A percentile compares a stretch with the other conserved stretches of the same genome.
phyloP scores from a whole-genome alignment of 768 basidiomycete species.

The Sarcodon aspratus region DNA sequence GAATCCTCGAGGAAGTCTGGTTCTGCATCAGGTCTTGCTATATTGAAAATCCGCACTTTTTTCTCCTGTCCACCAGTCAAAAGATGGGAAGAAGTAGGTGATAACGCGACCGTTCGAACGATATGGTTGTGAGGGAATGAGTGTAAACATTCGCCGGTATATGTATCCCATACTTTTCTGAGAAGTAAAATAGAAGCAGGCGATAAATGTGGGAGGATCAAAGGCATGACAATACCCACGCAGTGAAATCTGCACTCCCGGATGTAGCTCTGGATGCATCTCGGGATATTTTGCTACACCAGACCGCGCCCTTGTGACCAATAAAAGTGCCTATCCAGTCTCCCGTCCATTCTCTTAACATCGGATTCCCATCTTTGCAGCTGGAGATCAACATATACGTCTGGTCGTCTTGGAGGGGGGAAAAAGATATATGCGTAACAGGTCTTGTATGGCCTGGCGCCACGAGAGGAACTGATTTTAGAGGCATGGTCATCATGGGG shows the following conservation, averaged over 20 bases:
- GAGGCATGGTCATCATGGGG: slow-evolving; percentile 10
- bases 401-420: slow-evolving; percentile 72
- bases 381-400: slow-evolving; percentile 88
- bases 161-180: slow-evolving; percentile 96
- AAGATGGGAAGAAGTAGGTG: slow-evolving; percentile 55
- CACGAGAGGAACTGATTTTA: slow-evolving; percentile 67
- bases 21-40: slow-evolving; percentile 76
- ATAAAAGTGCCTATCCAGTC: slow-evolving; percentile 97
- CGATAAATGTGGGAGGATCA: slow-evolving; percentile 4
- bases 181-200: slow-evolving; percentile 5
- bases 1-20: slow-evolving; percentile 63
- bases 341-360: slow-evolving; percentile 94
- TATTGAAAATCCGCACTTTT: slow-evolving; percentile 92
- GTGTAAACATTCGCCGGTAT: slow-evolving; percentile 74
- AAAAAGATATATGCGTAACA: slow-evolving; percentile 92
- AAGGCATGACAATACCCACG: slow-evolving; percentile 42
- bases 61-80: slow-evolving; percentile 96
- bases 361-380: slow-evolving; percentile 98
- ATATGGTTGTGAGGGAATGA: slow-evolving; percentile 99
- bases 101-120: slow-evolving; percentile 88
- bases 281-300: slow-evolving; percentile 85
- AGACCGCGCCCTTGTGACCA: slow-evolving; percentile 91
- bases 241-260: slow-evolving; percentile 94
- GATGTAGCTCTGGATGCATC: slow-evolving; percentile 84
- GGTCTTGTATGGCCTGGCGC: slow-evolving; percentile 80